Conservation (phyloP, 106 monocot genomes). For the Vanilla planifolia region DNA sequence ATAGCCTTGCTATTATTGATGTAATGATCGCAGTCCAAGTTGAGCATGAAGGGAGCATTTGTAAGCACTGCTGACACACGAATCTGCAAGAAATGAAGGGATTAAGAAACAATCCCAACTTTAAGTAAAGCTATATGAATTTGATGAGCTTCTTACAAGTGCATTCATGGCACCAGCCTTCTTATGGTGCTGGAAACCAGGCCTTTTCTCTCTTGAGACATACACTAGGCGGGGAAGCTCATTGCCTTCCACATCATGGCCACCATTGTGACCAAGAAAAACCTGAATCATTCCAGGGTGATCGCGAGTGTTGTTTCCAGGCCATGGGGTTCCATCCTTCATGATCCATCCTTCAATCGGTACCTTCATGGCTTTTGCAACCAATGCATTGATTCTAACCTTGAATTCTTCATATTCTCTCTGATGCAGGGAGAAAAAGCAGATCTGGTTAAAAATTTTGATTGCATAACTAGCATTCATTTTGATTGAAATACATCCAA, state of each 20-base stretch:
- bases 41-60: slow-evolving; percentile 96
- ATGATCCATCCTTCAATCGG: slow-evolving; percentile 91
- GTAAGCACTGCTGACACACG: slow-evolving; percentile 93
- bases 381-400: slow-evolving; percentile 81
- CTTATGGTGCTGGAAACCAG: slow-evolving; percentile 97
- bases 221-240: slow-evolving; percentile 95
- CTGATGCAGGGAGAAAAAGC: slow-evolving; percentile 22
- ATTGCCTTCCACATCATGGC: slow-evolving; percentile 80
- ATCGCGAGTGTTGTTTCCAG: slow-evolving; percentile 91
- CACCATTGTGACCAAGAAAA: slow-evolving; percentile 92
- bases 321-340: slow-evolving; percentile 91
- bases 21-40: slow-evolving; percentile 91
- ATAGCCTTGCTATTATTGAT: slow-evolving; percentile 97
- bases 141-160: slow-evolving; percentile 46
- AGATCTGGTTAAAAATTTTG: neutral
- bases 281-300: slow-evolving; percentile 99
- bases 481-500: no score
- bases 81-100: slow-evolving; percentile 27
- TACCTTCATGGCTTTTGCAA: slow-evolving; percentile 85
- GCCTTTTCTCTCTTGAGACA: slow-evolving; percentile 94
- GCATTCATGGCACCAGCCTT: slow-evolving; percentile 99
- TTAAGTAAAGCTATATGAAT: no score
- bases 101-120: neutral
- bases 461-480: no score
- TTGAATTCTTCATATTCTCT: slow-evolving; percentile 99